phyloP scores from a whole-genome alignment of 805 yeast species.

The Tetrapisispora phaffii region DNA sequence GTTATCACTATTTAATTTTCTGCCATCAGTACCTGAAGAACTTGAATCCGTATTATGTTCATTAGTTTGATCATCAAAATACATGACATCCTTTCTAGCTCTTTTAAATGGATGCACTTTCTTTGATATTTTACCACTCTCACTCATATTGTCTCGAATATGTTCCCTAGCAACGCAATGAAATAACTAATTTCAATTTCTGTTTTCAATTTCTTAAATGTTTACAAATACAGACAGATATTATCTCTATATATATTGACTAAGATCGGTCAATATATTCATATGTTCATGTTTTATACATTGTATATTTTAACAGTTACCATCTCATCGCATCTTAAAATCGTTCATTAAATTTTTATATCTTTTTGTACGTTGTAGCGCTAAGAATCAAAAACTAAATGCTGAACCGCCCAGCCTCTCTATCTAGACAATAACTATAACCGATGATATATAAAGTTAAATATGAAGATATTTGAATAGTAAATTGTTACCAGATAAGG shows the following conservation, averaged over 20 bases:
- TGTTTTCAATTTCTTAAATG: too few relatives aligned
- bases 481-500: too few relatives aligned
- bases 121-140: background rate
- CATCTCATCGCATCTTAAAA: conserved; percentile 11
- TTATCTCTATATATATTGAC: too few relatives aligned
- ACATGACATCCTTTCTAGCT: conserved; percentile 5
- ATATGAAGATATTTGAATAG: too few relatives aligned
- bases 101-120: conserved; percentile 12
- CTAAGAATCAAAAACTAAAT: background rate
- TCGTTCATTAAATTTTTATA: conserved; percentile 3
- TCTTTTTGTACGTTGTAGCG: background rate
- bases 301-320: too few relatives aligned
- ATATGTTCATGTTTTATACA: too few relatives aligned
- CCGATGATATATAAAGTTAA: too few relatives aligned
- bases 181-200: too few relatives aligned
- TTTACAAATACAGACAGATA: too few relatives aligned
- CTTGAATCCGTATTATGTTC: conserved; percentile 10
- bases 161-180: background rate
- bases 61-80: conserved; percentile 19
- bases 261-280: too few relatives aligned
- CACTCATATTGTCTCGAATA: background rate
- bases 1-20: conserved; percentile 17
- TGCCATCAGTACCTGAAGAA: conserved; percentile 9
- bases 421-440: too few relatives aligned
- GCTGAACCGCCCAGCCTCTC: background rate